Evolutionary conservation across 345 rosid species (phyloP).

Genomic region (Syzygium grande): DNA sequence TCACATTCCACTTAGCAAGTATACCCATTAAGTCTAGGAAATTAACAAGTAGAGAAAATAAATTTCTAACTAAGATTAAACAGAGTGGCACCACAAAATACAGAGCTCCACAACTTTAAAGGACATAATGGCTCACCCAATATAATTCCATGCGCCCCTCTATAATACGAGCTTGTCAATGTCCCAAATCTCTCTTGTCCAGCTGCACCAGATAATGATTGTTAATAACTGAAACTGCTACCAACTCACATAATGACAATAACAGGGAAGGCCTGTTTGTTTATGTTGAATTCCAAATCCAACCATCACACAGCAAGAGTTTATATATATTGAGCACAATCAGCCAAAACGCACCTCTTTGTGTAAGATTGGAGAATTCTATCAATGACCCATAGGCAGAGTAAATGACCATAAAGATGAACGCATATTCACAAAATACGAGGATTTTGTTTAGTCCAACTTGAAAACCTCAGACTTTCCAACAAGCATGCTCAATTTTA

Average conservation of each 20-base stretch:
- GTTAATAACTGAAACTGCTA: neutral
- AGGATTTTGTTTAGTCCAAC: neutral
- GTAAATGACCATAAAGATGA: neutral
- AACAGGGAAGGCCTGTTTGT: neutral
- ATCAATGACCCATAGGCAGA: neutral
- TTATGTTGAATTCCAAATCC: neutral
- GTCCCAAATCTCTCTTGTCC: conserved; percentile 96
- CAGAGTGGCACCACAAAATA: neutral
- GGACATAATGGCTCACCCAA: conserved; percentile 46
- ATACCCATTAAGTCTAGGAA: neutral
- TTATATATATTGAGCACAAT: neutral
- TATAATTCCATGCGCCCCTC: conserved; percentile 92
- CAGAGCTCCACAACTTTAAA: neutral
- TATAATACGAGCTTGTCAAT: conserved; percentile 75
- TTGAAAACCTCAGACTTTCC: neutral
- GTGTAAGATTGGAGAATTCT: neutral
- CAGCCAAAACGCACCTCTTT: neutral
- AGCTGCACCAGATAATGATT: conserved; percentile 41
- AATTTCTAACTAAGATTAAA: neutral
- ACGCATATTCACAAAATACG: neutral
- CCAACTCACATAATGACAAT: neutral
- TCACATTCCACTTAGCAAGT: neutral
- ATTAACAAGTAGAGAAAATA: neutral
- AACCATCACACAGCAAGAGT: neutral
- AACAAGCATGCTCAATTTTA: neutral